phyloP scores from a whole-genome alignment of 2,329 filamentous ascomycete species.

The Phyllachora maydis region DNA sequence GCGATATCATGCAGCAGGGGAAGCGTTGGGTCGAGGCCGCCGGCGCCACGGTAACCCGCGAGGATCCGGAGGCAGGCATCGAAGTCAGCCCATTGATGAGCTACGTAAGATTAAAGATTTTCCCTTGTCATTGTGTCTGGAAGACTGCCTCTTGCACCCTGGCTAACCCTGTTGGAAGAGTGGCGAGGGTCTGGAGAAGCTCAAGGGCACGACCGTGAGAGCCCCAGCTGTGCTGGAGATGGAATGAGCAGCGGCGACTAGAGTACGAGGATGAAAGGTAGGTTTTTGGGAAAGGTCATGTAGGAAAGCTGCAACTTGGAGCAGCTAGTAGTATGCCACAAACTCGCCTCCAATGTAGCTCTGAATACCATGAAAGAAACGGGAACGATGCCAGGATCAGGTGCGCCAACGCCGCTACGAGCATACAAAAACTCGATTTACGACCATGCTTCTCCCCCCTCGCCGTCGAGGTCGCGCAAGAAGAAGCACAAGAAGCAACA shows the following conservation, averaged over 20 bases:
- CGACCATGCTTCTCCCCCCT: no score
- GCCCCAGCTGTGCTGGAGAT: constrained; percentile 29
- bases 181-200: constrained; percentile 39
- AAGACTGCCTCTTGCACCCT: no score
- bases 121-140: background rate
- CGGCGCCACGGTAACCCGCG: constrained; percentile 53
- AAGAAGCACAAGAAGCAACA: no score
- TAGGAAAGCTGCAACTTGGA: no score
- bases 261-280: constrained; percentile 4
- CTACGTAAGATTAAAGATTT: constrained; percentile 80
- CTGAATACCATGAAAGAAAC: no score
- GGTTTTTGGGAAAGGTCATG: constrained; percentile 1
- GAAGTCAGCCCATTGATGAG: constrained; percentile 87
- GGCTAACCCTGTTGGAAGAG: constrained; percentile 18
- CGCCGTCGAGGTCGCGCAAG: no score
- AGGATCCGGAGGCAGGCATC: constrained; percentile 43
- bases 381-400: no score
- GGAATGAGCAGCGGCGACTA: no score
- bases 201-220: constrained; percentile 29
- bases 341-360: no score
- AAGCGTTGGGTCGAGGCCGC: constrained; percentile 66
- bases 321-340: no score
- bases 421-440: no score
- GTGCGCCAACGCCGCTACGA: no score
- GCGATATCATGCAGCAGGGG: constrained; percentile 78